These are phyloP conservation scores for Hemileccinum rubropunctum DNA, from an alignment of 768 basidiomycete genomes.

Conservation along the genomic window DNA sequence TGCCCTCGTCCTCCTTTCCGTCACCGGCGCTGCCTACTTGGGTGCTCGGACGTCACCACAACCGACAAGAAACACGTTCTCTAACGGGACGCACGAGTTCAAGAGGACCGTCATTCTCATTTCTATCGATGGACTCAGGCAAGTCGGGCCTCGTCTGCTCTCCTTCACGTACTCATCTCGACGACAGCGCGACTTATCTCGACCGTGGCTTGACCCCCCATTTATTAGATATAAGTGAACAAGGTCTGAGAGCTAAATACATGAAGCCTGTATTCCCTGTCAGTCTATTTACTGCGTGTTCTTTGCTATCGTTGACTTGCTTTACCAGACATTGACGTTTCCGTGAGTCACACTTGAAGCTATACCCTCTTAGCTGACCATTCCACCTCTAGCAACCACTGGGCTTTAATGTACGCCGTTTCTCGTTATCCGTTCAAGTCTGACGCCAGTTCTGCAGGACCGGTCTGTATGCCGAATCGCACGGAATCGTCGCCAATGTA, in stretches of 20 bases:
- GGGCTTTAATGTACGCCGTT: slow-evolving; percentile 69
- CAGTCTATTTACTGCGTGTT: slow-evolving; percentile 35
- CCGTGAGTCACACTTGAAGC: slow-evolving; percentile 53
- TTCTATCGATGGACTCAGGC: slow-evolving; percentile 86
- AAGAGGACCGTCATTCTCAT: slow-evolving; percentile 79
- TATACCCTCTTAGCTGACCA: not conserved
- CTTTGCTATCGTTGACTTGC: slow-evolving; percentile 1
- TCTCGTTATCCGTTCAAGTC: not conserved
- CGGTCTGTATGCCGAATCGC: slow-evolving; percentile 84
- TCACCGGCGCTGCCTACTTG: slow-evolving; percentile 13
- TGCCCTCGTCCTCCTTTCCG: slow-evolving; percentile 13
- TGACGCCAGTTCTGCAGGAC: slow-evolving; percentile 54
- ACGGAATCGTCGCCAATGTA: slow-evolving; percentile 90
- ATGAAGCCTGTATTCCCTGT: slow-evolving; percentile 90
- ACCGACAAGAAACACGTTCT: slow-evolving; percentile 31
- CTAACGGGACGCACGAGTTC: slow-evolving; percentile 83
- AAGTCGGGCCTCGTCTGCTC: slow-evolving; percentile 13
- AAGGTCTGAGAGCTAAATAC: slow-evolving; percentile 83
- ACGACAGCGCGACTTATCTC: slow-evolving; percentile 75
- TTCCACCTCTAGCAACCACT: slow-evolving; percentile 69
- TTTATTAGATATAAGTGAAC: slow-evolving; percentile 72
- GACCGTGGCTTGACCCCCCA: slow-evolving; percentile 85
- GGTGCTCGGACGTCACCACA: not conserved
- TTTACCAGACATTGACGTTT: slow-evolving; percentile 75
- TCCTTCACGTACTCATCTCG: slow-evolving; percentile 1